A percentile compares a stretch with the other conserved stretches of the same genome.
These are phyloP conservation scores for Suillus spraguei DNA, from an alignment of 768 basidiomycete genomes.

Conservation along the genomic window DNA sequence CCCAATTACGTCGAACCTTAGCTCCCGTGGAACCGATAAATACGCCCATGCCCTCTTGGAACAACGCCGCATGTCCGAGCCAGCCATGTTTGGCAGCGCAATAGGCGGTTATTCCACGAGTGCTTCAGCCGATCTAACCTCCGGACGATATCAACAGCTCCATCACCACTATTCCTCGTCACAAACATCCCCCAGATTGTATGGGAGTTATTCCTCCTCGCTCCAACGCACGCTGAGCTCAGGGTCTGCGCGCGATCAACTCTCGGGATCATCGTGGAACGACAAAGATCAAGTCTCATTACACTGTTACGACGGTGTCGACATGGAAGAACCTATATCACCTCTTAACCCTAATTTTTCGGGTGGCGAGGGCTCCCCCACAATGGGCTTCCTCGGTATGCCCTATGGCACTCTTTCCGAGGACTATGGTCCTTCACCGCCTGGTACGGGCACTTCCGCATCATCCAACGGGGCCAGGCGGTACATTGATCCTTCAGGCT, in stretches of 20 bases:
- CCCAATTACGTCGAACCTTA: conserved; percentile 35
- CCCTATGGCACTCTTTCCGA: conserved; percentile 50
- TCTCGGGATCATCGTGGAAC: conserved; percentile 33
- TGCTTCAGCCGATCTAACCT: conserved; percentile 31
- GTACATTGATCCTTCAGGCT: conserved; percentile 25
- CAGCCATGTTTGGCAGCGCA: conserved; percentile 49
- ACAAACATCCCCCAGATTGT: conserved; percentile 36
- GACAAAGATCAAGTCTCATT: conserved; percentile 30
- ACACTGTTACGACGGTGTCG: conserved; percentile 36
- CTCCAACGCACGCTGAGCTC: conserved; percentile 48
- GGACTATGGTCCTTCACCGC: conserved; percentile 62
- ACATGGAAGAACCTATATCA: conserved; percentile 52
- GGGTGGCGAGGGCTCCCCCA: conserved; percentile 38
- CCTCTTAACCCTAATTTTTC: conserved; percentile 58
- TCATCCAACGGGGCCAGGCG: conserved; percentile 44
- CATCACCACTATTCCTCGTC: conserved; percentile 40
- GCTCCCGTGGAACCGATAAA: conserved; percentile 39
- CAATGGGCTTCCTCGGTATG: conserved; percentile 31
- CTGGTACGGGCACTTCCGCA: conserved; percentile 62
- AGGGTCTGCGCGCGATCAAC: conserved; percentile 48
- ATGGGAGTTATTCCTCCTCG: conserved; percentile 39
- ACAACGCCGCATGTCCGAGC: conserved; percentile 73
- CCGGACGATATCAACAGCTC: conserved; percentile 44
- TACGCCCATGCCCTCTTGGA: conserved; percentile 44
- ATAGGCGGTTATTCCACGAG: conserved; percentile 39